Conservation (phyloP, 1,139 yeast genomes). For the Kluyveromyces marxianus region DNA sequence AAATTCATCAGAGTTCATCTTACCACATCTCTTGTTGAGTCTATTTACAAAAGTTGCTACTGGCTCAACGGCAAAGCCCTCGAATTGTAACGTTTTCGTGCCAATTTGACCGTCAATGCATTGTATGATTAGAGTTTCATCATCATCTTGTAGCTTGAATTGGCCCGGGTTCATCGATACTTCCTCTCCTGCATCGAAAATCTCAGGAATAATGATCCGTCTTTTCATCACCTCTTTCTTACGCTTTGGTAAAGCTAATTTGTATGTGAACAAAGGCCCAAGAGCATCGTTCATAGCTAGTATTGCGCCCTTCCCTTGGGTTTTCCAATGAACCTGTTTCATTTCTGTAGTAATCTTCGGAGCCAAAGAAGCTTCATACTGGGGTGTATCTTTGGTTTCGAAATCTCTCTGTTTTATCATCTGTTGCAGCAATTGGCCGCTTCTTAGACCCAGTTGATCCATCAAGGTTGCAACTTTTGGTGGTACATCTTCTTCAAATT, state of each 20-base stretch:
- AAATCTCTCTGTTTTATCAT: constrained; percentile 38
- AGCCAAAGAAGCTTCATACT: constrained; percentile 46
- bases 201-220: constrained; percentile 42
- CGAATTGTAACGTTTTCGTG: constrained; percentile 40
- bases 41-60: constrained; percentile 37
- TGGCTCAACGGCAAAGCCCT: constrained; percentile 44
- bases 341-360: constrained; percentile 41
- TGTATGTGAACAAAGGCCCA: constrained; percentile 52
- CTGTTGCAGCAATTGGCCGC: constrained; percentile 49
- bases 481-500: constrained; percentile 12
- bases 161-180: constrained; percentile 34
- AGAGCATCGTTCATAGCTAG: constrained; percentile 44
- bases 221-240: constrained; percentile 30
- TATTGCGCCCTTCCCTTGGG: constrained; percentile 35
- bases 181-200: constrained; percentile 13
- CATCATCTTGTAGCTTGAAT: constrained; percentile 31
- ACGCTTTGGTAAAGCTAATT: constrained; percentile 32
- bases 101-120: constrained; percentile 39
- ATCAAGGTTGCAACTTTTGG: constrained; percentile 17
- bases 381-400: constrained; percentile 18
- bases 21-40: constrained; percentile 42
- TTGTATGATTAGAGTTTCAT: constrained; percentile 33
- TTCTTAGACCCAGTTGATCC: constrained; percentile 49
- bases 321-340: constrained; percentile 41
- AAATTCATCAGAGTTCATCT: neutral